These are phyloP conservation scores for Lipomyces lipofer DNA, from an alignment of 805 yeast genomes.

Conservation along the genomic window DNA sequence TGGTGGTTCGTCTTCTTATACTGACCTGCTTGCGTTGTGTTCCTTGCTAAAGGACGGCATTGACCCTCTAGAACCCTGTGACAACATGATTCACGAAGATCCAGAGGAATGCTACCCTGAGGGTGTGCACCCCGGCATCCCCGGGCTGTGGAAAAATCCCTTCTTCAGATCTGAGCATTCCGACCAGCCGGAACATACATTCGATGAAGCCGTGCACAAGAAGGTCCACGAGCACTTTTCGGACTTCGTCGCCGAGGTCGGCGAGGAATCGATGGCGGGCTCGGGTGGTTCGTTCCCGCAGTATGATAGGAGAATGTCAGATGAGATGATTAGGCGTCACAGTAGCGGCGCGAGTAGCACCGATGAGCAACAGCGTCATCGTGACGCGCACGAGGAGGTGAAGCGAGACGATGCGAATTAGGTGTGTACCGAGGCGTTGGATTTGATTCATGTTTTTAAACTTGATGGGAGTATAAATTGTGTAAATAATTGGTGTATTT, in stretches of 20 bases:
- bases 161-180: constrained; percentile 14
- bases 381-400: background rate
- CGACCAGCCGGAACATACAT: background rate
- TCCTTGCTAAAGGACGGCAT: constrained; percentile 14
- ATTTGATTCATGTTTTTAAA: too few species aligned
- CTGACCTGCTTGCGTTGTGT: background rate
- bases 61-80: constrained; percentile 21
- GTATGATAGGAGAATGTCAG: background rate
- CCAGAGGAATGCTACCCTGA: constrained; percentile 19
- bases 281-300: too few species aligned
- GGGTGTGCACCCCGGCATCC: constrained; percentile 29
- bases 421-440: too few species aligned
- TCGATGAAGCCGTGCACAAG: constrained; percentile 19
- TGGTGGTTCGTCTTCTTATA: too few species aligned
- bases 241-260: constrained; percentile 11
- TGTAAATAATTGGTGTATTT: too few species aligned
- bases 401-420: too few species aligned
- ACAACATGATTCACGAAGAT: constrained; percentile 14
- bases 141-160: constrained; percentile 30
- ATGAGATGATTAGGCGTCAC: background rate
- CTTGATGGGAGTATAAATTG: too few species aligned
- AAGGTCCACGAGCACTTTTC: constrained; percentile 11
- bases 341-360: background rate
- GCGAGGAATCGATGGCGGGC: background rate
- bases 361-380: background rate